Base-by-base conservation (phyloP, 106 monocot genomes). In the Iris macrosiphon region DNA sequence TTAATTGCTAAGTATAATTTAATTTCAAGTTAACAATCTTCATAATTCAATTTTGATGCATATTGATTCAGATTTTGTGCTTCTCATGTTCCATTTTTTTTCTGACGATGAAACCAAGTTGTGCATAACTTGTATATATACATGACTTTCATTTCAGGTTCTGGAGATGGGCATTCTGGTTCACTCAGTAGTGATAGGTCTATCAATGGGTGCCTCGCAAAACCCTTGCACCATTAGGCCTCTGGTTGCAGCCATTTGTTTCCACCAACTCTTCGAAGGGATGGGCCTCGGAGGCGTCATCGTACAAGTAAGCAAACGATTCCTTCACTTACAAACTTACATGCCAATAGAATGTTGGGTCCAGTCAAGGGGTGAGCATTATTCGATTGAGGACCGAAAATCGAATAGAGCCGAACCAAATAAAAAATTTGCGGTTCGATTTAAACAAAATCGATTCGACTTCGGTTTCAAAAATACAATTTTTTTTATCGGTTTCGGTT, bases 271-370 rank as follows among this genome's bases (percentile, higher is more conserved):
- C 28, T 88, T 82, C 26, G 87, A 88, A 60, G 87, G 87, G 22
- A 88, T 82, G 82, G 87, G 87, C 0, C 82, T 88, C 2, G 87
- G 87, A 11, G 82, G 87, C 25, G 75, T 75, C 63, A 88, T 88
- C 31, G 75, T 88, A 7, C 83, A 87, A 76, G 85, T 84, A 59
- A 54, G 22, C 23, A 59, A n/a, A n/a, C n/a, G n/a, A n/a, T n/a
- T n/a, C n/a, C n/a, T n/a, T n/a, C n/a, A n/a, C n/a, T n/a, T n/a
- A n/a, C n/a, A n/a, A n/a, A n/a, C n/a, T n/a, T n/a, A n/a, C n/a
- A n/a, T n/a, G n/a, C n/a, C n/a, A n/a, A n/a, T n/a, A n/a, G n/a
- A n/a, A n/a, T n/a, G n/a, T n/a, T n/a, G n/a, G n/a, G n/a, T n/a
- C n/a, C n/a, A n/a, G n/a, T n/a, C n/a, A n/a, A n/a, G n/a, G n/a